Conservation (phyloP, 1,139 yeast species). For the Taphrina flavorubra region DNA sequence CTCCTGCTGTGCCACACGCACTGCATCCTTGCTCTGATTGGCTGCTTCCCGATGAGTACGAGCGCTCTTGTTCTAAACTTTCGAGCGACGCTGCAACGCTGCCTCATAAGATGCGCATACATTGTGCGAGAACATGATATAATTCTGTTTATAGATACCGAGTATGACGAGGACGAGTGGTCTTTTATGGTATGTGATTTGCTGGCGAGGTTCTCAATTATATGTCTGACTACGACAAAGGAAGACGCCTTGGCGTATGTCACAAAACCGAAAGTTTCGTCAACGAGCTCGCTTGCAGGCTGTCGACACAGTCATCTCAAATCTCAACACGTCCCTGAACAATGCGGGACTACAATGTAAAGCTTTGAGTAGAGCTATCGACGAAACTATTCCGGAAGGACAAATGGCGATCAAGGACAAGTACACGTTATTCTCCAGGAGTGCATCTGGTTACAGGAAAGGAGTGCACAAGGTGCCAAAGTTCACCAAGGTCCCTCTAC, state of each 20-base stretch:
- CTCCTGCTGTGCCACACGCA: slow-evolving; percentile 9
- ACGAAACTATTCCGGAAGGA: slow-evolving; percentile 71
- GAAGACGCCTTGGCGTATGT: slow-evolving; percentile 77
- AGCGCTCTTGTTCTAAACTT: slow-evolving; percentile 1
- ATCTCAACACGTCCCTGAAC: slow-evolving; percentile 67
- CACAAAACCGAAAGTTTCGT: slow-evolving; percentile 78
- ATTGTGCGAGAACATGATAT: too few relatives aligned
- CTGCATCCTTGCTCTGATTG: not conserved
- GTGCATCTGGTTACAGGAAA: slow-evolving; percentile 75
- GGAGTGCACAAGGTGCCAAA: slow-evolving; percentile 64
- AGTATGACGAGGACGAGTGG: slow-evolving; percentile 39
- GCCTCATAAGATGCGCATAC: too few relatives aligned
- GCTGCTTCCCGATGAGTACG: slow-evolving; percentile 1
- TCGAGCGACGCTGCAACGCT: not conserved
- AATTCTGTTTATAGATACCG: not conserved
- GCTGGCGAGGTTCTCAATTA: not conserved
- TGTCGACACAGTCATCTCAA: slow-evolving; percentile 80
- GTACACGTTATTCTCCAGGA: slow-evolving; percentile 82
- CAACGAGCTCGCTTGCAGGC: slow-evolving; percentile 78
- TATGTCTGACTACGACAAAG: slow-evolving; percentile 47
- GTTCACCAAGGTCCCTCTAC: slow-evolving; percentile 38
- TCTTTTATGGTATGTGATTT: slow-evolving; percentile 26
- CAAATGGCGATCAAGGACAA: slow-evolving; percentile 84
- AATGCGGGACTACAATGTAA: slow-evolving; percentile 59
- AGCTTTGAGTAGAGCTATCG: slow-evolving; percentile 62